phyloP scores from a whole-genome alignment of 2,329 filamentous ascomycete genomes.

The Venturia oleaginea region DNA sequence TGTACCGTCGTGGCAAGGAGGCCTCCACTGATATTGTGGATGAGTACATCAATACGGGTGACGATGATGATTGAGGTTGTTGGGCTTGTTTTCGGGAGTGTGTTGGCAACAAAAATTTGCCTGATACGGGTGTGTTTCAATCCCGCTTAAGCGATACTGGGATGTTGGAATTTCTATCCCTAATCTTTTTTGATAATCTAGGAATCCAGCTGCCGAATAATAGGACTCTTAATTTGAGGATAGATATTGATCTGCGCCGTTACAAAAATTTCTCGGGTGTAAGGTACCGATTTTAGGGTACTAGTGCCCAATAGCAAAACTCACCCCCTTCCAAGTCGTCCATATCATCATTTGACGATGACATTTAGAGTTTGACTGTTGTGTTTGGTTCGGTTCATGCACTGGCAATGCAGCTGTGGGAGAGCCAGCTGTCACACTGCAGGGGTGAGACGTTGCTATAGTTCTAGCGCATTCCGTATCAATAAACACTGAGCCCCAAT shows the following conservation, averaged over 20 bases:
- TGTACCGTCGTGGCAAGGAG: slow-evolving; percentile 12
- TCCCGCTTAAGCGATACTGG: background rate
- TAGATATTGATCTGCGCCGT: too few relatives aligned
- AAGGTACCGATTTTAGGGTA: too few relatives aligned
- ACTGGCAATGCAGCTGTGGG: background rate
- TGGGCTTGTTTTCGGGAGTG: background rate
- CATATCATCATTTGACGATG: background rate
- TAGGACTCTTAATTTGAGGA: too few relatives aligned
- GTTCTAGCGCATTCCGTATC: background rate
- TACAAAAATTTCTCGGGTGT: too few relatives aligned
- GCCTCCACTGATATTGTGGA: slow-evolving; percentile 10
- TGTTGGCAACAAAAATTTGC: background rate
- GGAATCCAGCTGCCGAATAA: too few relatives aligned
- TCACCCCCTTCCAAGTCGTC: too few relatives aligned
- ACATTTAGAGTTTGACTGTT: background rate
- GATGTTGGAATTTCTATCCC: background rate
- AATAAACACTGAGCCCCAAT: background rate
- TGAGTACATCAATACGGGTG: slow-evolving; percentile 9
- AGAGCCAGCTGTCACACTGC: background rate
- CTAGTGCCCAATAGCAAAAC: too few relatives aligned
- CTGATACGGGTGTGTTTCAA: background rate
- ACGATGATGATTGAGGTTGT: slow-evolving; percentile 5
- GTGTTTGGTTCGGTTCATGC: background rate
- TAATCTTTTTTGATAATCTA: background rate
- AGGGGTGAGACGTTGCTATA: background rate